Percentiles rank a stretch among this genome's conserved stretches.
phyloP scores from a whole-genome alignment of 345 rosid genomes.

The Salix exigua region DNA sequence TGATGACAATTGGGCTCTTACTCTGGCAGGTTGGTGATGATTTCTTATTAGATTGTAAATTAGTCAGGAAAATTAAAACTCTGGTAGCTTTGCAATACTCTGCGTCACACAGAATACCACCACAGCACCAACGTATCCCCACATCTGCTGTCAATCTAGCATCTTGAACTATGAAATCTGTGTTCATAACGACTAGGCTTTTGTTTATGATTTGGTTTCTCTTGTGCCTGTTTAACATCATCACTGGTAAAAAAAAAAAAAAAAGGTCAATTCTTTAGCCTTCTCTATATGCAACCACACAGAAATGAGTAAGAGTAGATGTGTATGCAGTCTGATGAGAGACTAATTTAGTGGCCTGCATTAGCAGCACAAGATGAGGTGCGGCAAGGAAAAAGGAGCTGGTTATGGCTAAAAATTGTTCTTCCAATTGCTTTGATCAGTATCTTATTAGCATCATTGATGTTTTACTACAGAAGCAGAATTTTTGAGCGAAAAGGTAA shows the following conservation, averaged over 20 bases:
- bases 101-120: too few species aligned
- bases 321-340: background rate
- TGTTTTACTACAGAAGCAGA: slow-evolving; percentile 16
- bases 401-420: slow-evolving; percentile 14
- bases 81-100: too few species aligned
- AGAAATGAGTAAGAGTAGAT: background rate
- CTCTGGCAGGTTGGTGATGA: slow-evolving; percentile 22
- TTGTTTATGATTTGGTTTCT: too few species aligned
- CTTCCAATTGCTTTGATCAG: slow-evolving; percentile 21
- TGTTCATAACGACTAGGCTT: too few species aligned
- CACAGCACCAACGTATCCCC: too few species aligned
- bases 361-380: slow-evolving; percentile 29
- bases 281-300: background rate
- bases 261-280: too few species aligned
- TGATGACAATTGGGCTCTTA: slow-evolving; percentile 45
- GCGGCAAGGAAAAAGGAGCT: slow-evolving; percentile 9
- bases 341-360: background rate
- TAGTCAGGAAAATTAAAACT: too few species aligned
- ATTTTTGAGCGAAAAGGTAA: slow-evolving; percentile 23
- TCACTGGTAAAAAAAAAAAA: too few species aligned
- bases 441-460: slow-evolving; percentile 5
- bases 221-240: too few species aligned
- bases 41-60: too few species aligned
- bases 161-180: too few species aligned
- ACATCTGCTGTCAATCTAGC: too few species aligned